Evolutionary conservation across 2,329 filamentous ascomycete species (phyloP).

Genomic region (Immersiporthe knoxdaviesiana): DNA sequence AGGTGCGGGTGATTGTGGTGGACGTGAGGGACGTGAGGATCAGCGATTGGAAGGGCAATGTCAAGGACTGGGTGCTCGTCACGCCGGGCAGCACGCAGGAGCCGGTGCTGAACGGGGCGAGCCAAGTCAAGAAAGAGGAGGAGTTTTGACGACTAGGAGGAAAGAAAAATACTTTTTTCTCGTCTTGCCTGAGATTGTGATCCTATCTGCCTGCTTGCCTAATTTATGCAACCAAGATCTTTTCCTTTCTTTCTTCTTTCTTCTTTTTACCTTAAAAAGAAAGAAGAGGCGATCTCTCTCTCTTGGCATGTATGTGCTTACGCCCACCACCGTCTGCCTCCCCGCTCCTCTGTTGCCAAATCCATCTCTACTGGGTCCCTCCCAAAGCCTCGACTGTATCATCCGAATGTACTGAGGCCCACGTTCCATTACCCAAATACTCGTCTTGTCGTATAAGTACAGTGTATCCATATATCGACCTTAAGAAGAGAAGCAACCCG

Average conservation of each 20-base stretch:
- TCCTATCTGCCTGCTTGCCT: neutral
- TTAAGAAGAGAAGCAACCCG: neutral
- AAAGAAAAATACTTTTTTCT: neutral
- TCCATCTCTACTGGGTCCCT: accelerated
- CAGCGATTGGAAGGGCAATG: conserved; percentile 93
- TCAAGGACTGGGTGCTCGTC: conserved; percentile 72
- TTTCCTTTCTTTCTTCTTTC: neutral
- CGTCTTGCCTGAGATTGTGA: neutral
- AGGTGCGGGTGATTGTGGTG: conserved; percentile 86
- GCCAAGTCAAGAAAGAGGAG: conserved; percentile 29
- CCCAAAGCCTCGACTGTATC: neutral
- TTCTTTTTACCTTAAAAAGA: neutral
- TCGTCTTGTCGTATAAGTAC: neutral
- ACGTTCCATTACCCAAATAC: neutral
- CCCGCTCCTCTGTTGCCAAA: neutral
- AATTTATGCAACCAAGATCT: neutral
- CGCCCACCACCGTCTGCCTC: neutral
- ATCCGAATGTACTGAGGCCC: neutral
- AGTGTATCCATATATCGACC: neutral
- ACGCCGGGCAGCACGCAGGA: conserved; percentile 36
- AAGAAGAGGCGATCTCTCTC: neutral
- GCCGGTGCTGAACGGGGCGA: conserved; percentile 45
- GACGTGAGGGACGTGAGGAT: conserved; percentile 83
- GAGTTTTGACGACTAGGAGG: neutral
- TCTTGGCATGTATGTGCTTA: neutral